Evolutionary conservation across 2,329 filamentous ascomycete species (phyloP).

Genomic region (Sarocladium strictum): DNA sequence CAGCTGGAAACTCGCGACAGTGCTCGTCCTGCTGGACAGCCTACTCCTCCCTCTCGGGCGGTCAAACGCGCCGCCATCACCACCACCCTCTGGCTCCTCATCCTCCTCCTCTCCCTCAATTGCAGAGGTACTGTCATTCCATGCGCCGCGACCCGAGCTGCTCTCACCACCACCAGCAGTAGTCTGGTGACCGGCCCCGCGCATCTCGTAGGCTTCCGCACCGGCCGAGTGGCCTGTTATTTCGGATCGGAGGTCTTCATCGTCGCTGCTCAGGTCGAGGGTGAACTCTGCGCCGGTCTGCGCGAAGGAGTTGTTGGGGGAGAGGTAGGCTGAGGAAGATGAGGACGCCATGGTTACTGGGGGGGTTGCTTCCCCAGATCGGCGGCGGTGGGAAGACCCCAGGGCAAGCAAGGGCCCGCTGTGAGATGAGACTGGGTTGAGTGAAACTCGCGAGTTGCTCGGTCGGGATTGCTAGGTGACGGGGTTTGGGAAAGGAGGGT

Average conservation of each 20-base stretch:
- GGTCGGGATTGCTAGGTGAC: no score
- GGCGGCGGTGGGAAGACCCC: no score
- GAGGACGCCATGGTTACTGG: no score
- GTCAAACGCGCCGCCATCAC: conserved; percentile 11
- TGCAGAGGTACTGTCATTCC: conserved; percentile 13
- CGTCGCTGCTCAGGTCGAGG: conserved; percentile 26
- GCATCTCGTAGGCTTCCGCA: conserved; percentile 28
- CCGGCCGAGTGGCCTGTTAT: conserved; percentile 17
- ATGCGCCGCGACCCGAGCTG: conserved; percentile 5
- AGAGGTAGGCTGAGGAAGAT: conserved; percentile 4
- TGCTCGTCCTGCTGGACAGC: conserved; percentile 16
- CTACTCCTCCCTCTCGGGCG: conserved; percentile 8
- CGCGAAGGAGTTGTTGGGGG: conserved; percentile 27
- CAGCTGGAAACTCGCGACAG: conserved; percentile 30
- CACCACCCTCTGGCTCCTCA: conserved; percentile 13
- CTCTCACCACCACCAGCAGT: conserved; percentile 13
- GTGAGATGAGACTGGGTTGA: no score
- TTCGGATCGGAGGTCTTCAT: conserved; percentile 26
- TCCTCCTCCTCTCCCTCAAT: conserved; percentile 14
- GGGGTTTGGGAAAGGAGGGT: no score
- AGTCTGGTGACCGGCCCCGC: background rate
- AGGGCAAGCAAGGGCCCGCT: no score
- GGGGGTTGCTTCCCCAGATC: no score
- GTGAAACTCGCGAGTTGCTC: no score
- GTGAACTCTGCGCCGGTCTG: conserved; percentile 31